phyloP scores from a whole-genome alignment of 1,284 basidiomycete genomes.

The Schizophyllum amplum region DNA sequence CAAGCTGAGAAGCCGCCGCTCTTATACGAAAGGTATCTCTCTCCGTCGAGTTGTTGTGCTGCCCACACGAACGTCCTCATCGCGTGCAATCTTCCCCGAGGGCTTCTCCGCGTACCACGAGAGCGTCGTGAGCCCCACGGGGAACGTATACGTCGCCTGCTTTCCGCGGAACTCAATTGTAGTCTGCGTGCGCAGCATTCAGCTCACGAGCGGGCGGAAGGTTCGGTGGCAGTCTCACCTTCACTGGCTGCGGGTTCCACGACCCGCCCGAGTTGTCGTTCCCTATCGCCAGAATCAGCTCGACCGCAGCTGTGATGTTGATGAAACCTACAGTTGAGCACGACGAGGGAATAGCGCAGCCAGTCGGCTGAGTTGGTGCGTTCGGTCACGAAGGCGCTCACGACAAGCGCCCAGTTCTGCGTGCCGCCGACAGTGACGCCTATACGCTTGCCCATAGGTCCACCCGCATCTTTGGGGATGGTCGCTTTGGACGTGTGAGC shows the following conservation, averaged over 20 bases:
- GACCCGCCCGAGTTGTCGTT: conserved; percentile 37
- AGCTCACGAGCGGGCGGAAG: not conserved
- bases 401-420: conserved; percentile 50
- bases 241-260: conserved; percentile 57
- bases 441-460: conserved; percentile 62
- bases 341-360: conserved; percentile 60
- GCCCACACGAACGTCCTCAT: too few species aligned
- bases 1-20: too few species aligned
- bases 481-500: conserved; percentile 69
- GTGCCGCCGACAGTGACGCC: conserved; percentile 51
- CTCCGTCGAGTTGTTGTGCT: too few species aligned
- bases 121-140: conserved; percentile 11
- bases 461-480: conserved; percentile 56
- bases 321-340: conserved; percentile 45
- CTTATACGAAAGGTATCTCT: too few species aligned
- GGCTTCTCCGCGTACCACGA: conserved; percentile 8
- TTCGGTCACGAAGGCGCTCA: conserved; percentile 55
- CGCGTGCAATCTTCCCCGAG: not conserved
- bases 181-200: conserved; percentile 16
- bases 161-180: conserved; percentile 66
- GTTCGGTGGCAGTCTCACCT: not conserved
- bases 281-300: conserved; percentile 22
- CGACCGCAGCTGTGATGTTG: not conserved
- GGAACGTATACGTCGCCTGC: conserved; percentile 51
- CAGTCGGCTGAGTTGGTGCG: conserved; percentile 48